Conservation (phyloP, 1,284 basidiomycete species). For the Rhodotorula sp. region DNA sequence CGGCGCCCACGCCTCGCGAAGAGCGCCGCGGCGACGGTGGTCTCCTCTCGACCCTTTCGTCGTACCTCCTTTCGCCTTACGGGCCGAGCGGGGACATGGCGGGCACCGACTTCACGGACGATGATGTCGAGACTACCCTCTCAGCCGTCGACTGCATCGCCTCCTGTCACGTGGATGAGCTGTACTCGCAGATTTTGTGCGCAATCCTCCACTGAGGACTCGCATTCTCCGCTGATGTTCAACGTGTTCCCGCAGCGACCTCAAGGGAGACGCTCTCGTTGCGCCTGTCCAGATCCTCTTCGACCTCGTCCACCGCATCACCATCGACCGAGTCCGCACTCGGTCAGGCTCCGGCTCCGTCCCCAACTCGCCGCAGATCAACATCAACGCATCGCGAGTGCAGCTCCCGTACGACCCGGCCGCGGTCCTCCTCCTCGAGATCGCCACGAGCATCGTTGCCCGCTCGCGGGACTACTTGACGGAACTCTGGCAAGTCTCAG, state of each 20-base stretch:
- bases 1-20: conserved; percentile 56
- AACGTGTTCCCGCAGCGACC: conserved; percentile 20
- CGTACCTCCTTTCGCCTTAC: conserved; percentile 95
- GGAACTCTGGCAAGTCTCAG: conserved; percentile 78
- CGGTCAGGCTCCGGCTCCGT: conserved; percentile 6
- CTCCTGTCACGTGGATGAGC: conserved; percentile 87
- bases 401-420: conserved; percentile 86
- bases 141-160: conserved; percentile 94
- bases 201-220: conserved; percentile 48
- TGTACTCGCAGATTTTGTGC: conserved; percentile 88
- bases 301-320: conserved; percentile 79
- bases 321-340: conserved; percentile 59
- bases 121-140: conserved; percentile 89
- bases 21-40: conserved; percentile 74
- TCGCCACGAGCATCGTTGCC: conserved; percentile 81
- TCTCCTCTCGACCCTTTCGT: conserved; percentile 87
- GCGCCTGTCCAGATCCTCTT: conserved; percentile 83
- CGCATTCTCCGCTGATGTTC: background rate
- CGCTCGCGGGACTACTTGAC: conserved; percentile 69
- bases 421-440: conserved; percentile 88
- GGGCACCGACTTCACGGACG: conserved; percentile 59
- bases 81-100: conserved; percentile 53
- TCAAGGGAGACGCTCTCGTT: conserved; percentile 63
- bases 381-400: conserved; percentile 44
- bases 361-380: conserved; percentile 47